phyloP scores from a whole-genome alignment of 2,329 filamentous ascomycete genomes.

The Cytospora schulzeri region DNA sequence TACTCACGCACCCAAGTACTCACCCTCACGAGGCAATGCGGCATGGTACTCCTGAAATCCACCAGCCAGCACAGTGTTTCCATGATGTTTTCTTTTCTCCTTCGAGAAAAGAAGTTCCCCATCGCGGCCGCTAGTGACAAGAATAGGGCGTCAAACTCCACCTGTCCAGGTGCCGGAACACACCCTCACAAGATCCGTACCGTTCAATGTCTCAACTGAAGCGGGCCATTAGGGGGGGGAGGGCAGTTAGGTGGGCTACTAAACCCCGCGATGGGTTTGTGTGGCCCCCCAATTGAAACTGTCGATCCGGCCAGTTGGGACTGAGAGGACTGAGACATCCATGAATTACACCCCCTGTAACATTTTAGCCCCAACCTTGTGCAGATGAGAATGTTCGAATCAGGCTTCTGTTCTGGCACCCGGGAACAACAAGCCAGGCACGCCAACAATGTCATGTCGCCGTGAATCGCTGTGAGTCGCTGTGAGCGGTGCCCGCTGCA shows the following conservation, averaged over 20 bases:
- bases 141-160: constrained; percentile 10
- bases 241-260: no score
- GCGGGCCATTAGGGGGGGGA: neutral
- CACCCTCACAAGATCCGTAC: constrained; percentile 3
- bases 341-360: constrained; percentile 7
- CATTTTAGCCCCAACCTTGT: constrained; percentile 1
- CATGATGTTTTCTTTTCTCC: neutral
- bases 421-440: neutral
- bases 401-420: constrained; percentile 7
- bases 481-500: neutral
- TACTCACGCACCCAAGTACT: neutral
- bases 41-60: neutral
- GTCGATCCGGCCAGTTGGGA: constrained; percentile 22
- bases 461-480: neutral
- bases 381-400: constrained; percentile 4
- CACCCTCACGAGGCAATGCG: neutral
- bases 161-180: neutral
- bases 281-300: constrained; percentile 17
- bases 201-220: constrained; percentile 14
- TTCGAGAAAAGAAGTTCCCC: neutral
- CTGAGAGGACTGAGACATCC: constrained; percentile 5
- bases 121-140: constrained; percentile 5
- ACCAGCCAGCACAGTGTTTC: constrained; percentile 8
- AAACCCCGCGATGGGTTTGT: constrained; percentile 12
- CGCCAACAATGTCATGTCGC: neutral